Base-by-base conservation (phyloP, 2,329 filamentous ascomycete genomes). In the Colletotrichum orchidophilum region DNA sequence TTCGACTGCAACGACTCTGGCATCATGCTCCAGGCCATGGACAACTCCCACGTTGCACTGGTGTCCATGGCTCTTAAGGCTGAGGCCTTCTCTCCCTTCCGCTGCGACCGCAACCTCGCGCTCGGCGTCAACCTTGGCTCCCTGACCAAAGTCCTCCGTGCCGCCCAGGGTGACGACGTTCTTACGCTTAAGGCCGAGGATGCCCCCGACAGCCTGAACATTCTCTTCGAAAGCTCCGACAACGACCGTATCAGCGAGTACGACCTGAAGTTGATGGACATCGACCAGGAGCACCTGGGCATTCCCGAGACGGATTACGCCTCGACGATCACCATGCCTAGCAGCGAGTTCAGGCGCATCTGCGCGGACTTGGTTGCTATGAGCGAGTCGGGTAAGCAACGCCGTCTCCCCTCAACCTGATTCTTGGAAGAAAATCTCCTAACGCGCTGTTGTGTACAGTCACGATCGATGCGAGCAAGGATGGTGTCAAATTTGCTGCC, bases 1-100 rank as follows among this genome's bases (percentile, higher is more conserved):
- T 99, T 99, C 86, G 96, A 99, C 89, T 99, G 97, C 93, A 99
- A 98, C 93, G 97, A 99, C 88, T 96, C 94, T 66, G 96, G 96
- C 74, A 96, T 99, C 80, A 95, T 96, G 62, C 93, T 99, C 67
- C 96, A 99, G 85, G 96, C 96, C 80, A 99, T 99, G 97, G 96
- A 99, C 88, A 99, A 98, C 90, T 98, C 95, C 61, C 96, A 99
- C 85, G 96, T 99, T 78, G 96, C 96, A 73, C 94, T 99, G 66
- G 96, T 99, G 64, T 98, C 96, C 75, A 99, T 99, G 96, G 92
- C 97, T 88, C 93, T 99, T 82, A 96, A 96, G 86, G 93, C 96
- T 72, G 96, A 98, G 82, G 92, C 91, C 76, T 99, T 99, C 88
- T 92, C 91, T 7, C 95, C 95, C 63, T 99, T 94, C 89, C 94